Evolutionary conservation across 202 grass and related monocot genomes (phyloP).

Genomic region (Schoenoplectus triqueter): DNA sequence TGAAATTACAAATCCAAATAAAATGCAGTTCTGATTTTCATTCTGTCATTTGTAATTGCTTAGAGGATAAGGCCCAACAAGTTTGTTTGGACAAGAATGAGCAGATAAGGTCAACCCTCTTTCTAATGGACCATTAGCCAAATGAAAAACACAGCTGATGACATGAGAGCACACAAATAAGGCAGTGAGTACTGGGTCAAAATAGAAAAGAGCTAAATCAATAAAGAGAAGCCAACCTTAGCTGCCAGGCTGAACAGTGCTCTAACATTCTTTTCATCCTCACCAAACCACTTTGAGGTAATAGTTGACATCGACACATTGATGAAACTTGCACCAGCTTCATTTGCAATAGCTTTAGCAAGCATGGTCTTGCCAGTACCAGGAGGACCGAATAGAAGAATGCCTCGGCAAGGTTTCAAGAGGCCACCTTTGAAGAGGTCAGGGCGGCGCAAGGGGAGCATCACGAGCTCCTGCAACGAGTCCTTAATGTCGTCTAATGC

Average conservation of each 20-base stretch:
- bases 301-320: slow-evolving; percentile 87
- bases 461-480: slow-evolving; percentile 79
- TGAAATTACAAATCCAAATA: neutral
- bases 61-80: neutral
- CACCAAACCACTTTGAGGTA: slow-evolving; percentile 77
- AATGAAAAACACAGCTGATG: slow-evolving; percentile 16
- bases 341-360: slow-evolving; percentile 88
- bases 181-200: neutral
- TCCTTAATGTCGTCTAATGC: slow-evolving; percentile 80
- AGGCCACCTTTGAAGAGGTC: slow-evolving; percentile 84
- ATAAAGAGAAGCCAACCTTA: slow-evolving; percentile 52
- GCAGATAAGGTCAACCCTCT: neutral
- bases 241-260: slow-evolving; percentile 79
- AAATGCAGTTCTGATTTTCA: neutral
- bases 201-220: neutral
- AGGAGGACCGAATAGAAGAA: slow-evolving; percentile 90
- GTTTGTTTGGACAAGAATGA: neutral
- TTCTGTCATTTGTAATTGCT: neutral
- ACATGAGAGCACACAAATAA: neutral
- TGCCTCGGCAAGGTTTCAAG: slow-evolving; percentile 83
- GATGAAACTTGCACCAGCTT: slow-evolving; percentile 86
- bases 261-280: slow-evolving; percentile 68
- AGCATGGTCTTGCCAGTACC: slow-evolving; percentile 97
- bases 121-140: neutral
- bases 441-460: slow-evolving; percentile 84